phyloP scores from a whole-genome alignment of 148 eudicot genomes.

The Camellia lanceoleosa region DNA sequence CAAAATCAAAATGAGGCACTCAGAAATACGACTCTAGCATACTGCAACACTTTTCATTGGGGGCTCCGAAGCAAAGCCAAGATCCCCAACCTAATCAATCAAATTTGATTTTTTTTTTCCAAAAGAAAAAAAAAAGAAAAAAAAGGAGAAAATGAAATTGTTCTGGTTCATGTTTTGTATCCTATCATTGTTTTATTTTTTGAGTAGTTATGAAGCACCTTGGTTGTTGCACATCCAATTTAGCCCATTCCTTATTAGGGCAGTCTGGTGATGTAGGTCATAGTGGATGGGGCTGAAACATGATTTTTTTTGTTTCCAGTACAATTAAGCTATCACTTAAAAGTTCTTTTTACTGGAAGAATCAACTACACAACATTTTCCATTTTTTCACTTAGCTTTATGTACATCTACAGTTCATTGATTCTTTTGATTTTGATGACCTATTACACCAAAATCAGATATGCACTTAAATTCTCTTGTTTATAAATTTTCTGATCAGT shows the following conservation, averaged over 20 bases:
- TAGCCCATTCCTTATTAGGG: neutral
- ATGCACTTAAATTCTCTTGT: neutral
- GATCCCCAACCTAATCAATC: too few relatives aligned
- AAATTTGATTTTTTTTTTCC: too few relatives aligned
- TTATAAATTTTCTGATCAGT: neutral
- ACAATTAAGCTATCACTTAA: neutral
- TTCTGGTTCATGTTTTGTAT: neutral
- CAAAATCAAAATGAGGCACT: too few relatives aligned
- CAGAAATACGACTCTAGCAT: too few relatives aligned
- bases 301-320: neutral
- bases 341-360: neutral
- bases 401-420: neutral
- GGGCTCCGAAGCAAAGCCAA: too few relatives aligned
- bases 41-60: too few relatives aligned
- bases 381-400: neutral
- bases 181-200: neutral
- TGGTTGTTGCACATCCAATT: neutral
- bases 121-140: too few relatives aligned
- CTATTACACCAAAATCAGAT: neutral
- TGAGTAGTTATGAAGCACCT: neutral
- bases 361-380: neutral
- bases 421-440: neutral
- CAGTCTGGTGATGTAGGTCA: neutral
- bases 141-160: too few relatives aligned
- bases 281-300: neutral